These are phyloP conservation scores for Aspergillus caelatus DNA, from an alignment of 2,329 filamentous ascomycete genomes.

Conservation along the genomic window DNA sequence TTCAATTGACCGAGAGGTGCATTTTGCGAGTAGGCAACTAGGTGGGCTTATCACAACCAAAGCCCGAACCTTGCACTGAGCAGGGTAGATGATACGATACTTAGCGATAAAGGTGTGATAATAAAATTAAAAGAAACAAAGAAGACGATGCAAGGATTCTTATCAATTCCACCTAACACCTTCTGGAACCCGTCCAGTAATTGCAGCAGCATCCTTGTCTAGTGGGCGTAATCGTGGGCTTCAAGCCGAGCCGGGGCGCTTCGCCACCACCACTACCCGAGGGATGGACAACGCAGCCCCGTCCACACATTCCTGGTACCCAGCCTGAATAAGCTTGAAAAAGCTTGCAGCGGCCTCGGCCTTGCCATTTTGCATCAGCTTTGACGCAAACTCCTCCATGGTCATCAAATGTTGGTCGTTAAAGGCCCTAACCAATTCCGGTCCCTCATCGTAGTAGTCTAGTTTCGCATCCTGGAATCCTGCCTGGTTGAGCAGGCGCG, in stretches of 20 bases:
- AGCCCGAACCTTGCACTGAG: background rate
- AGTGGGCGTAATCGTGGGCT: background rate
- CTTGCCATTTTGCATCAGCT: too few species aligned
- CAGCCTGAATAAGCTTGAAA: too few species aligned
- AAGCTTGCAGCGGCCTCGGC: too few species aligned
- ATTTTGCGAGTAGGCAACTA: background rate
- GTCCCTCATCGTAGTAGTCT: too few species aligned
- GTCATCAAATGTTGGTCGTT: too few species aligned
- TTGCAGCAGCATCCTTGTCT: background rate
- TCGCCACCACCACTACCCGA: background rate
- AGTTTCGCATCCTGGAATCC: too few species aligned
- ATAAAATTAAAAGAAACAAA: background rate
- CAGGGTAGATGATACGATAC: background rate
- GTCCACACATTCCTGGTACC: too few species aligned
- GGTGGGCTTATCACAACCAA: background rate
- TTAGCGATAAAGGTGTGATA: background rate
- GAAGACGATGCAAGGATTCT: background rate
- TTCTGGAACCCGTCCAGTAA: background rate
- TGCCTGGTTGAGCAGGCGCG: too few species aligned
- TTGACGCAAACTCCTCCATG: too few species aligned
- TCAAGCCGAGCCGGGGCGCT: background rate
- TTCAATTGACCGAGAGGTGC: background rate
- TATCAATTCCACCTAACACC: background rate
- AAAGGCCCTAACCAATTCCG: too few species aligned
- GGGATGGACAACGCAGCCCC: too few species aligned